Base-by-base conservation (phyloP, 257 asterid species). In the Euphrasia confusa region DNA sequence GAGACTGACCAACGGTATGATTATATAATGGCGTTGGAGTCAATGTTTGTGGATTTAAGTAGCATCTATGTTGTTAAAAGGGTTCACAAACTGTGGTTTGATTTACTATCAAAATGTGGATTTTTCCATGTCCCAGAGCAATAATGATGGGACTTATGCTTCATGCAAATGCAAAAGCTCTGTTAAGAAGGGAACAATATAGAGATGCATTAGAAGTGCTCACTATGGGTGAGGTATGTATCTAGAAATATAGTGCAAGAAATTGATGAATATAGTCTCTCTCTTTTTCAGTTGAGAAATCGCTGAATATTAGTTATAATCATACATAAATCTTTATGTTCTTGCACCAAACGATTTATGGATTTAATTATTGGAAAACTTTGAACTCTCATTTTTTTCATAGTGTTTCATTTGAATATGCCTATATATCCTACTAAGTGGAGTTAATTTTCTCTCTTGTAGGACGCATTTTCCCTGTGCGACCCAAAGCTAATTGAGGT, bases 71-170 rank as follows among this genome's bases (percentile, higher is more conserved):
- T 61, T 40, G 61, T 59, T 47, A 28, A 60, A 64, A 54, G 37
- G 32, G 32, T 27, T 60, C 35, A 0, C 17, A 54, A 18, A 42
- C 39, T 47, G 32, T 59, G 37, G 5, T 17, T 63, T 59, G 13
- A 1, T 37, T 65, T 63, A 44, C 27, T 37, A 57, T 27, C 2
- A 10, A 66, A 47, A 18, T 53, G 65, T 12, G 50, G 26, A 18
- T 32, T 70, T 37, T 37, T 8, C 49, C 54, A 26, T 63, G 62
- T 79, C 64, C 57, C 79, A 92, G 97, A 68, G 97, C 97, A 33
- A 75, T 92, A 74, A 86, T 92, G 95, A 89, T 89, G 97, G 99
- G 97, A 45, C 95, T 92, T 66, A 84, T 92, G 99, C 88, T 92
- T 68, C 99, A 92, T 60, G 76, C 95, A 53, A 92, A 84, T 72